Conservation (phyloP, 2,329 filamentous ascomycete species). For the Exophiala xenobiotica region DNA sequence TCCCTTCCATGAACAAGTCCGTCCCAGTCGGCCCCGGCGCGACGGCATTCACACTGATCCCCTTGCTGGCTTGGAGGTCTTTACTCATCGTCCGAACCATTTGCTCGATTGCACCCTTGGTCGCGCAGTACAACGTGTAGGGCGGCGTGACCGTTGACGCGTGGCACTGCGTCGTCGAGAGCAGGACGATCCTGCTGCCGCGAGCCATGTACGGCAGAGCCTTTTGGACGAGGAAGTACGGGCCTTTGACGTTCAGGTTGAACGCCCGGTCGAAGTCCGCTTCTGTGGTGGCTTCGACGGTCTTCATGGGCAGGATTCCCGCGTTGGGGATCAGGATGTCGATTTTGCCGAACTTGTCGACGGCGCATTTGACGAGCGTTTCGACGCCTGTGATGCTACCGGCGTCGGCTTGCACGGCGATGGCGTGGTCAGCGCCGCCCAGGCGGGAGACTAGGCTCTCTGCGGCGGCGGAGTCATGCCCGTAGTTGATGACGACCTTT, state of each 20-base stretch:
- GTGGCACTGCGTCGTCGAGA: slow-evolving; percentile 48
- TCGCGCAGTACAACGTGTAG: slow-evolving; percentile 55
- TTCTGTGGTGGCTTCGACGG: slow-evolving; percentile 52
- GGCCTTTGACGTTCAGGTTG: slow-evolving; percentile 58
- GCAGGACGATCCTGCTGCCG: slow-evolving; percentile 53
- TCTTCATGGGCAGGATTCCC: slow-evolving; percentile 52
- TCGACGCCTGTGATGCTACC: slow-evolving; percentile 48
- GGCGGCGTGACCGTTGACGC: slow-evolving; percentile 43
- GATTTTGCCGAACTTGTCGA: slow-evolving; percentile 55
- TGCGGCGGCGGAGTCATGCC: slow-evolving; percentile 55
- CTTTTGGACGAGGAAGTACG: slow-evolving; percentile 56
- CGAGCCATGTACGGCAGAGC: slow-evolving; percentile 52
- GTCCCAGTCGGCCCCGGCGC: slow-evolving; percentile 57
- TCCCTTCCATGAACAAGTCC: slow-evolving; percentile 55
- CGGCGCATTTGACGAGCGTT: slow-evolving; percentile 50
- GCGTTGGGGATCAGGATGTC: slow-evolving; percentile 61
- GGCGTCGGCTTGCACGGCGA: slow-evolving; percentile 57
- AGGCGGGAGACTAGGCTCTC: slow-evolving; percentile 54
- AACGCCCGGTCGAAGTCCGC: slow-evolving; percentile 52
- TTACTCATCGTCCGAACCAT: slow-evolving; percentile 57
- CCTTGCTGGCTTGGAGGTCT: slow-evolving; percentile 47
- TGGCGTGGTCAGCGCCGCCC: slow-evolving; percentile 44
- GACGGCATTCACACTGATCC: slow-evolving; percentile 53
- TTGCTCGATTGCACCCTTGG: slow-evolving; percentile 62
- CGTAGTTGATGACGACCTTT: slow-evolving; percentile 55